phyloP scores from a whole-genome alignment of 805 yeast species.

The Candida easanensis region DNA sequence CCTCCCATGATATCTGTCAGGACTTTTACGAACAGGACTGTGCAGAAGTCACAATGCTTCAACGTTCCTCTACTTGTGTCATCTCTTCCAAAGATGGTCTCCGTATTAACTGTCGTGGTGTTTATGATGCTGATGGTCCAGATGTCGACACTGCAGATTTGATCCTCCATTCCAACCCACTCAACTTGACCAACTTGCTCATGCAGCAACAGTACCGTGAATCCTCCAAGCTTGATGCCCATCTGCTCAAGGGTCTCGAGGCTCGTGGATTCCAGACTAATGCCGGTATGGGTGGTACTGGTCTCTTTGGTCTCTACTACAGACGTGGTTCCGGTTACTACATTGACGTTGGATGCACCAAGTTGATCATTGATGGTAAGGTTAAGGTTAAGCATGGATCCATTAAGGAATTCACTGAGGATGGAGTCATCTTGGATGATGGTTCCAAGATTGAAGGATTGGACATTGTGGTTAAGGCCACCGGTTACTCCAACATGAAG shows the following conservation, averaged over 20 bases:
- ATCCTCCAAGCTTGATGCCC: conserved; percentile 33
- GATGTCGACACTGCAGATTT: conserved; percentile 38
- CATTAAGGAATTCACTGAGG: conserved; percentile 35
- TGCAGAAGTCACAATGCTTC: conserved; percentile 38
- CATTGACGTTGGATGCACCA: conserved; percentile 44
- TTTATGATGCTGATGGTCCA: conserved; percentile 37
- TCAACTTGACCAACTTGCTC: conserved; percentile 32
- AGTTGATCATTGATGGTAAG: conserved; percentile 37
- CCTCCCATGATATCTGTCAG: conserved; percentile 45
- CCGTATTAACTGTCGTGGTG: conserved; percentile 30
- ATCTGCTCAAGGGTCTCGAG: conserved; percentile 31
- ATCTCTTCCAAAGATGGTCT: conserved; percentile 36
- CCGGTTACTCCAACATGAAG: conserved; percentile 42
- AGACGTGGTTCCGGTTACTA: conserved; percentile 47
- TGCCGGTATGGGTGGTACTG: conserved; percentile 42
- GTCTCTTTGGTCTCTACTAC: conserved; percentile 38
- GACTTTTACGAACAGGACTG: conserved; percentile 45
- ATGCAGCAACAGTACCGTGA: conserved; percentile 38
- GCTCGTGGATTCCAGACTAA: conserved; percentile 39
- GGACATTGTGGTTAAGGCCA: conserved; percentile 42
- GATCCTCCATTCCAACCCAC: conserved; percentile 34
- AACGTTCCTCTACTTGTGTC: conserved; percentile 44
- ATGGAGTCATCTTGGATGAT: conserved; percentile 38
- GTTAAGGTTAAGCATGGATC: conserved; percentile 36
- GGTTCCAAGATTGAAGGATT: conserved; percentile 34